Evolutionary conservation across 371 early-diverging fungal genomes (phyloP).

Genomic region (Mortierella polycephala): DNA sequence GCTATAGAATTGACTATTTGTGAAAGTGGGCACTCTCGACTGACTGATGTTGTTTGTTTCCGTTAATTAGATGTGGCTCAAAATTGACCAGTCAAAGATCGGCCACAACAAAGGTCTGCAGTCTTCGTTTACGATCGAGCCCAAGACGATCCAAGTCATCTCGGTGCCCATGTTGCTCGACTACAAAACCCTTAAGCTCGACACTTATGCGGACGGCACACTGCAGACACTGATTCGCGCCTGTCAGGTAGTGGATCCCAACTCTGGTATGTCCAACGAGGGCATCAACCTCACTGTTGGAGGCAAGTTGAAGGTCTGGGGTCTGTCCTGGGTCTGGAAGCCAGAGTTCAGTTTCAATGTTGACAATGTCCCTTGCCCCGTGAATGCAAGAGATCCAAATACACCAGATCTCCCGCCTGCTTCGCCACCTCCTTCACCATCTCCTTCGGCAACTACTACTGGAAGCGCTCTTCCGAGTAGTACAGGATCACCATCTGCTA

Average conservation of each 20-base stretch:
- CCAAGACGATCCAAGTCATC: slow-evolving; percentile 19
- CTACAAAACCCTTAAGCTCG: slow-evolving; percentile 30
- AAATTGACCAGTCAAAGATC: slow-evolving; percentile 29
- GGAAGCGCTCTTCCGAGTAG: neutral
- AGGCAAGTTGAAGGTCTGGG: slow-evolving; percentile 37
- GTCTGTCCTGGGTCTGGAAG: slow-evolving; percentile 44
- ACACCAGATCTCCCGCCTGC: neutral
- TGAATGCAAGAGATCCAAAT: slow-evolving; percentile 24
- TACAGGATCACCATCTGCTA: neutral
- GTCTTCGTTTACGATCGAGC: slow-evolving; percentile 17
- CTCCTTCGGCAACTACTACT: slow-evolving; percentile 1
- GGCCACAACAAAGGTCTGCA: slow-evolving; percentile 32
- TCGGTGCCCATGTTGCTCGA: slow-evolving; percentile 38
- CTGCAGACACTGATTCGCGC: slow-evolving; percentile 24
- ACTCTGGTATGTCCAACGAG: neutral
- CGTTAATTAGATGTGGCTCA: slow-evolving; percentile 31
- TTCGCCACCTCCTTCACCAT: neutral
- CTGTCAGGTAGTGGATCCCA: slow-evolving; percentile 13
- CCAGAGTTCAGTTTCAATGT: slow-evolving; percentile 46
- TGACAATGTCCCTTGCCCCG: slow-evolving; percentile 29
- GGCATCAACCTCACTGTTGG: slow-evolving; percentile 31
- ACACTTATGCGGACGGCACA: slow-evolving; percentile 39
- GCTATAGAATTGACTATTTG: neutral
- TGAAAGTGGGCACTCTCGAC: too few species aligned
- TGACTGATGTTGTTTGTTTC: neutral